Conservation (phyloP, 1,284 basidiomycete species). For the Calocybe gambosa region DNA sequence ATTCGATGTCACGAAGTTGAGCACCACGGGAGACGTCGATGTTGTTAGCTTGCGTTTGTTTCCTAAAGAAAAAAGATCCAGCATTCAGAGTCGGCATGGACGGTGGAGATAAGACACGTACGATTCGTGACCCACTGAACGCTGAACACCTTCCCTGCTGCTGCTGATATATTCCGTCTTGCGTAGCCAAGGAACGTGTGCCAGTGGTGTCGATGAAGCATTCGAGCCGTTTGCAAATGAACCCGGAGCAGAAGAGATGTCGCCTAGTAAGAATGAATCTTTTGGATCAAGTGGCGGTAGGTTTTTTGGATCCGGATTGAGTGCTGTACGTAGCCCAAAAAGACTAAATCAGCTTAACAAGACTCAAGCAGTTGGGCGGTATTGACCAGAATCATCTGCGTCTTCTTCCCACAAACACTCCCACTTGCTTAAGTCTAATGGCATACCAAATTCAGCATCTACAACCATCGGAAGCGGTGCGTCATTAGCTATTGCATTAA, state of each 20-base stretch:
- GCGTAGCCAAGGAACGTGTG: constrained; percentile 82
- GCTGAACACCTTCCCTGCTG: constrained; percentile 56
- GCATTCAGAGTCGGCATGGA: not conserved
- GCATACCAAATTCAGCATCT: constrained; percentile 93
- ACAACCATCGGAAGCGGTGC: constrained; percentile 88
- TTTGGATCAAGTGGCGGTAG: constrained; percentile 63
- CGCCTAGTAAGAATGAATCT: constrained; percentile 64
- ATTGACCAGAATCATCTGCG: constrained; percentile 60
- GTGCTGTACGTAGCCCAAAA: constrained; percentile 24
- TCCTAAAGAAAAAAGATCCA: constrained; percentile 31
- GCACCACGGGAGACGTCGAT: constrained; percentile 77
- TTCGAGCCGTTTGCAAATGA: constrained; percentile 35
- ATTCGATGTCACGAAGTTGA: constrained; percentile 78
- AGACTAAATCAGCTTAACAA: not conserved
- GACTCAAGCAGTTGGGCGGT: not conserved
- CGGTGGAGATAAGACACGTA: constrained; percentile 26
- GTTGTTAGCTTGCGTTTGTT: constrained; percentile 41
- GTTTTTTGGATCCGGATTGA: constrained; percentile 63
- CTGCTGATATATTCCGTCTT: constrained; percentile 83
- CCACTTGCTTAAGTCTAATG: constrained; percentile 78
- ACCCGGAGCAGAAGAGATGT: constrained; percentile 42
- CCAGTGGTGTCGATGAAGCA: constrained; percentile 39
- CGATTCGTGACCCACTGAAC: constrained; percentile 49
- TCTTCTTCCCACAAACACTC: constrained; percentile 79
- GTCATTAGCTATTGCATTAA: constrained; percentile 74